Percentiles rank a stretch among this genome's conserved stretches.
Conservation (phyloP, 192 early-diverging fungal genomes). For the Backusella morwellensis region DNA sequence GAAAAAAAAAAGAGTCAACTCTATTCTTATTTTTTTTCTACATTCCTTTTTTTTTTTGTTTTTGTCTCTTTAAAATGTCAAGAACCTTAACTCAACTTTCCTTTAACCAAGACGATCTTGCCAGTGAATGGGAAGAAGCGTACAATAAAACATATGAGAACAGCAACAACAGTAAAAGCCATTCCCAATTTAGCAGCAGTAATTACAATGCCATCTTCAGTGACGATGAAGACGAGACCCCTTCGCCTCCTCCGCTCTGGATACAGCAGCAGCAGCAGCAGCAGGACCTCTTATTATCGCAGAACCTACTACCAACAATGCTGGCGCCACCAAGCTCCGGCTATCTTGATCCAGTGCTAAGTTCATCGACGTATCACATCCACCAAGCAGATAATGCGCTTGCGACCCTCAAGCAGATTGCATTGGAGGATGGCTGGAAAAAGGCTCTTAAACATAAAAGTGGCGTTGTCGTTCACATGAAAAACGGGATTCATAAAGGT, state of each 20-base stretch:
- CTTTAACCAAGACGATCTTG: constrained; percentile 11
- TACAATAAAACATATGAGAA: background rate
- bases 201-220: constrained; percentile 29
- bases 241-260: background rate
- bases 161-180: background rate
- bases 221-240: constrained; percentile 29
- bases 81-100: background rate
- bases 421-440: constrained; percentile 49
- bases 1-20: background rate
- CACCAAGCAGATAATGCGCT: constrained; percentile 51
- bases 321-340: background rate
- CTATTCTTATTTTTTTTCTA: background rate
- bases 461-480: constrained; percentile 50
- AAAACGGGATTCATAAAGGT: constrained; percentile 26
- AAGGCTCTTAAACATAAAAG: constrained; percentile 52
- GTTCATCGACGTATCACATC: constrained; percentile 39
- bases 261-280: background rate
- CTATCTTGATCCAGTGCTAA: constrained; percentile 30
- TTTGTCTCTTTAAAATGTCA: constrained; percentile 1
- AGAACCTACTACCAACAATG: background rate
- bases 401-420: constrained; percentile 40
- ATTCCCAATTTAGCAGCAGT: background rate
- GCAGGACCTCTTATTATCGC: background rate
- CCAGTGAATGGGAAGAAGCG: constrained; percentile 13
- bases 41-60: background rate